Evolutionary conservation across 305 asterid genomes (phyloP).

Genomic region (Fraxinus platypoda): DNA sequence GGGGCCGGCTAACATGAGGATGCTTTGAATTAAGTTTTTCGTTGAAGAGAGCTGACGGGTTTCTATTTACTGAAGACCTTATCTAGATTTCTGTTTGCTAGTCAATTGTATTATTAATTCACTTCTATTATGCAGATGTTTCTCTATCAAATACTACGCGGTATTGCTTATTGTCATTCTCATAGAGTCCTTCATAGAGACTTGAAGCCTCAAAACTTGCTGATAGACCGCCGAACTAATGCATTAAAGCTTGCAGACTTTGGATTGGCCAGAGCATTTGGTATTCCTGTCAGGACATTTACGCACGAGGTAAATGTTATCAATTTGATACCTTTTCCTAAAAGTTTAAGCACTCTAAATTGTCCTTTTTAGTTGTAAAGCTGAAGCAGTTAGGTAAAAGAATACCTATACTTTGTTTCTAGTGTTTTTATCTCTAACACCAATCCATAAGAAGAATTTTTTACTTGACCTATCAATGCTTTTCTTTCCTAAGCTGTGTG

Average conservation of each 20-base stretch:
- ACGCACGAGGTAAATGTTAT: slow-evolving; percentile 73
- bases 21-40: background rate
- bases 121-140: slow-evolving; percentile 53
- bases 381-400: background rate
- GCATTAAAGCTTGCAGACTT: slow-evolving; percentile 97
- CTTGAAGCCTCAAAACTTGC: slow-evolving; percentile 97
- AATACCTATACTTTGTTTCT: background rate
- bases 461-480: background rate
- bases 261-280: slow-evolving; percentile 98
- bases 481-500: background rate
- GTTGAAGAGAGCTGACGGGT: background rate
- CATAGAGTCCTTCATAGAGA: slow-evolving; percentile 98
- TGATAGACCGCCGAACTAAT: slow-evolving; percentile 92
- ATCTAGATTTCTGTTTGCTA: slow-evolving; percentile 4
- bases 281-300: slow-evolving; percentile 95
- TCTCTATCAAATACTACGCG: slow-evolving; percentile 88
- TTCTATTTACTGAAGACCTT: slow-evolving; percentile 8
- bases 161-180: slow-evolving; percentile 94
- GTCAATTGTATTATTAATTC: slow-evolving; percentile 21
- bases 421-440: slow-evolving; percentile 5
- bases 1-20: slow-evolving; percentile 7
- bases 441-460: background rate
- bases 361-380: background rate
- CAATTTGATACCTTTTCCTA: background rate
- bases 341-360: background rate